Conservation (phyloP, 805 yeast genomes). For the Candida parachauliodes region DNA sequence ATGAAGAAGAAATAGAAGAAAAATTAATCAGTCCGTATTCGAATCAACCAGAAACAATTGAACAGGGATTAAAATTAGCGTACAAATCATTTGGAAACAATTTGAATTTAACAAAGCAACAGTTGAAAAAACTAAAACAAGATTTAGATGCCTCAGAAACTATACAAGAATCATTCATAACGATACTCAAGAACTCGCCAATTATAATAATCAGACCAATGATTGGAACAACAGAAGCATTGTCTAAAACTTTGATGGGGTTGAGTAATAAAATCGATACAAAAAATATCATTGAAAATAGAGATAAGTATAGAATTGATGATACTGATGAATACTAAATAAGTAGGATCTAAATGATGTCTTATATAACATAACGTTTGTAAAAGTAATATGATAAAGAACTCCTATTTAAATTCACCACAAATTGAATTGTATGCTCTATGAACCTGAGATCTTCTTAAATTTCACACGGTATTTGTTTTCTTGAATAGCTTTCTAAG, state of each 20-base stretch:
- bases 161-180: conserved; percentile 62
- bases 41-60: conserved; percentile 70
- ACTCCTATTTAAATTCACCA: too few relatives aligned
- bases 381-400: too few relatives aligned
- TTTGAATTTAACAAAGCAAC: conserved; percentile 59
- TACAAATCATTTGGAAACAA: conserved; percentile 69
- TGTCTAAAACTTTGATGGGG: conserved; percentile 79
- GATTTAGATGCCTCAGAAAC: conserved; percentile 63
- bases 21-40: conserved; percentile 68
- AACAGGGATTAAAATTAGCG: conserved; percentile 74
- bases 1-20: conserved; percentile 28
- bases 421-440: too few relatives aligned
- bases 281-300: conserved; percentile 49
- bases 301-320: conserved; percentile 57
- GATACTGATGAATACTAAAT: conserved; percentile 4
- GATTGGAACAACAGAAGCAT: conserved; percentile 90
- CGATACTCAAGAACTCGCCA: conserved; percentile 75
- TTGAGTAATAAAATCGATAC: conserved; percentile 78
- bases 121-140: conserved; percentile 54
- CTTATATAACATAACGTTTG: too few relatives aligned
- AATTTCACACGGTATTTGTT: too few relatives aligned
- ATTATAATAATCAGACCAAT: conserved; percentile 77
- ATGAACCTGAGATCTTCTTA: too few relatives aligned
- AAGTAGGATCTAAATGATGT: too few relatives aligned
- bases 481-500: too few relatives aligned